These are phyloP conservation scores for Cercospora canescens DNA, from an alignment of 2,329 filamentous ascomycete species.

Conservation along the genomic window DNA sequence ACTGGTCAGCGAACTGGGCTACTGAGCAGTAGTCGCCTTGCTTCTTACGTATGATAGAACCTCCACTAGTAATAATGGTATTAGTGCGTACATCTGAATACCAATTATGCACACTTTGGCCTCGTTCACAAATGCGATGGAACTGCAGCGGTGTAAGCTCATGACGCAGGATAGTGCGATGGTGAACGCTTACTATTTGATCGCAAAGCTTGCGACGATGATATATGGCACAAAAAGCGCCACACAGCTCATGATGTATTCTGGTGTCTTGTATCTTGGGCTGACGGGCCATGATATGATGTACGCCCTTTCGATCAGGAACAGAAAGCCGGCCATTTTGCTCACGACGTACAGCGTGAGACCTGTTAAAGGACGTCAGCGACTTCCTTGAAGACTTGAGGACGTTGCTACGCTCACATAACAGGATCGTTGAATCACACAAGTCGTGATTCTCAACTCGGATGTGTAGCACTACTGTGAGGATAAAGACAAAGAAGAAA, in stretches of 20 bases:
- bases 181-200: conserved; percentile 16
- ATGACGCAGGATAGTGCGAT: not conserved
- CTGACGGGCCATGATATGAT: conserved; percentile 25
- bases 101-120: conserved; percentile 16
- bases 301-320: conserved; percentile 26
- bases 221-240: conserved; percentile 20
- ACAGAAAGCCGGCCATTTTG: conserved; percentile 19
- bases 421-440: conserved; percentile 19
- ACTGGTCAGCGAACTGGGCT: not conserved
- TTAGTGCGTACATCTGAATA: conserved; percentile 20
- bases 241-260: conserved; percentile 22
- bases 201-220: conserved; percentile 14
- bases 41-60: conserved; percentile 21
- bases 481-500: conserved; percentile 24
- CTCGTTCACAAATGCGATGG: conserved; percentile 18
- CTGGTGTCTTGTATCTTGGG: conserved; percentile 18
- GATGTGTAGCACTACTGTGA: conserved; percentile 22
- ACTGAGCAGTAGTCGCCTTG: no score
- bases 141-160: conserved; percentile 5
- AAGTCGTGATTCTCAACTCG: conserved; percentile 9
- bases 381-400: not conserved
- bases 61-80: conserved; percentile 21
- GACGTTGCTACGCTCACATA: conserved; percentile 9
- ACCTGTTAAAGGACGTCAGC: conserved; percentile 7
- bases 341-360: conserved; percentile 22